These are phyloP conservation scores for Aspergillus fijiensis DNA, from an alignment of 2,329 filamentous ascomycete genomes.

Conservation along the genomic window DNA sequence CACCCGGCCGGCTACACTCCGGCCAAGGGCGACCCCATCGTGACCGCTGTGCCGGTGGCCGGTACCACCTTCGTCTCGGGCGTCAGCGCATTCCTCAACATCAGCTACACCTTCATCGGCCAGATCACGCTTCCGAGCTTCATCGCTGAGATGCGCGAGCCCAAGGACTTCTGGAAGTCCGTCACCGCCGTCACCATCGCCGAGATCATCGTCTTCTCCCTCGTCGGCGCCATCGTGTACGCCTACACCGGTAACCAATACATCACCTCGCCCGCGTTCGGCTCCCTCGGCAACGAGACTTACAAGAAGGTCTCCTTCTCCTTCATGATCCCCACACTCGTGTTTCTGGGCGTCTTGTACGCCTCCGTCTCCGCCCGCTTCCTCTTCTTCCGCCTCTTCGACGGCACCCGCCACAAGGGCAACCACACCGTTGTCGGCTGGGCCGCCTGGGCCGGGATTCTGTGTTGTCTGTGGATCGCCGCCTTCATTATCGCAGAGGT, in stretches of 20 bases:
- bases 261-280: slow-evolving; percentile 83
- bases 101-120: slow-evolving; percentile 93
- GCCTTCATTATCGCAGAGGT: slow-evolving; percentile 91
- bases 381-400: slow-evolving; percentile 86
- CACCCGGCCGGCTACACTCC: slow-evolving; percentile 69
- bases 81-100: slow-evolving; percentile 89
- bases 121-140: slow-evolving; percentile 93
- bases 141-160: slow-evolving; percentile 87
- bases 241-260: slow-evolving; percentile 88
- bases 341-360: slow-evolving; percentile 88
- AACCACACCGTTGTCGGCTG: slow-evolving; percentile 81
- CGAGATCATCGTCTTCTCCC: slow-evolving; percentile 80
- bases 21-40: slow-evolving; percentile 61
- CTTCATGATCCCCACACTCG: slow-evolving; percentile 93
- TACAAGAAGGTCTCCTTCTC: slow-evolving; percentile 89
- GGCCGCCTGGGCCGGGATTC: slow-evolving; percentile 72
- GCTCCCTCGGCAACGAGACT: slow-evolving; percentile 68
- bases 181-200: slow-evolving; percentile 87
- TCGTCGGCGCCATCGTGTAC: slow-evolving; percentile 79
- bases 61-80: slow-evolving; percentile 78
- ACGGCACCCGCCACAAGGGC: slow-evolving; percentile 73
- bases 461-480: slow-evolving; percentile 67
- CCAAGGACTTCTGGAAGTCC: slow-evolving; percentile 85
- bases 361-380: slow-evolving; percentile 87
- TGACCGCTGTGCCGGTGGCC: slow-evolving; percentile 65